phyloP scores from a whole-genome alignment of 441 rosid genomes.

The Lepidium campestre region DNA sequence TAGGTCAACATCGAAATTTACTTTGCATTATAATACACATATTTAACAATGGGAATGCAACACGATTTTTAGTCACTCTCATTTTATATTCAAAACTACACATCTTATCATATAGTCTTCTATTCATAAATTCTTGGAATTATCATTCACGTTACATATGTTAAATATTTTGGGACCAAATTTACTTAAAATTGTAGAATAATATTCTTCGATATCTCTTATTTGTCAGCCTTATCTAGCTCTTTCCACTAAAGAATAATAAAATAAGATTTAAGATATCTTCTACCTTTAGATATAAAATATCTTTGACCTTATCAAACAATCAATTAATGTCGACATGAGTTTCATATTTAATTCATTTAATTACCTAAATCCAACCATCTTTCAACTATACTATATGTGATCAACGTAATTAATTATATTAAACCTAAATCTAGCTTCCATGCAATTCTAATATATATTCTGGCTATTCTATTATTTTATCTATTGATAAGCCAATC shows the following conservation, averaged over 20 bases:
- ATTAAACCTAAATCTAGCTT: neutral
- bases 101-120: neutral
- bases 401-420: neutral
- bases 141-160: neutral
- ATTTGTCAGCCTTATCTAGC: neutral
- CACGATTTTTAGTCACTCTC: neutral
- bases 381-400: neutral
- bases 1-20: constrained; percentile 2
- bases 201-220: neutral
- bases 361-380: neutral
- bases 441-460: neutral
- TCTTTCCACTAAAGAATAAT: neutral
- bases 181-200: neutral
- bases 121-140: neutral
- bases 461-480: neutral
- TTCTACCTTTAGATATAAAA: neutral
- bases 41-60: neutral
- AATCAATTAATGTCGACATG: constrained; percentile 15
- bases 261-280: neutral
- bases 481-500: too few species aligned
- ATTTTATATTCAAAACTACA: constrained; percentile 9
- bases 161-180: neutral
- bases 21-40: neutral
- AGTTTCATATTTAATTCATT: neutral
- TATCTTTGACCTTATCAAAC: constrained; percentile 8